Percentiles rank a stretch among this genome's conserved stretches.
Evolutionary conservation across 2,329 filamentous ascomycete genomes (phyloP).

Genomic region (Ophiostoma tasmaniense): DNA sequence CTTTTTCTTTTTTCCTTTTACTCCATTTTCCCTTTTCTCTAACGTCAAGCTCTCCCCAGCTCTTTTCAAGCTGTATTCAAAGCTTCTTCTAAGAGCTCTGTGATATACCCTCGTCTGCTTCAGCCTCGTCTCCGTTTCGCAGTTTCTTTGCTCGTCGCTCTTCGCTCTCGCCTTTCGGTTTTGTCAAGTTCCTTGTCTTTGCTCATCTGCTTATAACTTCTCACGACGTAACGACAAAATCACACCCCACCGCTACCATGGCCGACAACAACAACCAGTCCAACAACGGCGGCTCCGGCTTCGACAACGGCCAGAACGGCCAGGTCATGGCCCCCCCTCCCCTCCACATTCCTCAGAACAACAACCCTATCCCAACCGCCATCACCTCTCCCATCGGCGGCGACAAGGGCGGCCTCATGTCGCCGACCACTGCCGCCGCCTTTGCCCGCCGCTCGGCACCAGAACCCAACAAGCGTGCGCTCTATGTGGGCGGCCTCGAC

Average conservation of each 20-base stretch:
- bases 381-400: constrained; percentile 80
- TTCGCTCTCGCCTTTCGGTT: neutral
- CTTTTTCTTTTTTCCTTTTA: constrained; percentile 3
- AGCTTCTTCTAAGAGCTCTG: constrained; percentile 6
- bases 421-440: constrained; percentile 71
- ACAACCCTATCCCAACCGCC: constrained; percentile 85
- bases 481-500: constrained; percentile 93
- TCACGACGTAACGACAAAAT: constrained; percentile 16
- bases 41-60: constrained; percentile 8
- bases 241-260: constrained; percentile 47
- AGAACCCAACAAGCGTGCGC: constrained; percentile 94
- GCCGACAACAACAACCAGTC: constrained; percentile 65
- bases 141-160: neutral
- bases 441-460: constrained; percentile 85
- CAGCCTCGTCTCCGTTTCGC: constrained; percentile 13
- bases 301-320: constrained; percentile 65
- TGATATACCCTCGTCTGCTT: constrained; percentile 12
- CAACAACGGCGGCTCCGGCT: constrained; percentile 64
- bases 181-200: neutral
- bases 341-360: constrained; percentile 92
- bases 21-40: neutral
- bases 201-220: constrained; percentile 21
- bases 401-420: constrained; percentile 61
- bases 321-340: constrained; percentile 79
- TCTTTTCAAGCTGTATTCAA: neutral